phyloP scores from a whole-genome alignment of 106 monocot genomes.

The Hemerocallis citrina region DNA sequence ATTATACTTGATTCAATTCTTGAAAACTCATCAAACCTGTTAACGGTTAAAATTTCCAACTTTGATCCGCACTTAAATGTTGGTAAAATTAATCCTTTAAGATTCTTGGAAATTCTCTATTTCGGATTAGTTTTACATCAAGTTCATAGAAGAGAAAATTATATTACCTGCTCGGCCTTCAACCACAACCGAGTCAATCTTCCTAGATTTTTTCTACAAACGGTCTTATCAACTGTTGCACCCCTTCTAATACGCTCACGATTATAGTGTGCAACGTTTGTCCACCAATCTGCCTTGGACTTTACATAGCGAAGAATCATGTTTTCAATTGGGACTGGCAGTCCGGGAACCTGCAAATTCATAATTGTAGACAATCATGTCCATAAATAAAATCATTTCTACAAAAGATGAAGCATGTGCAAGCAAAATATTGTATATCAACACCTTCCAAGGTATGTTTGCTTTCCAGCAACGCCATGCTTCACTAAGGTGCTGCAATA shows the following conservation, averaged over 20 bases:
- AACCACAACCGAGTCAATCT: slow-evolving; percentile 94
- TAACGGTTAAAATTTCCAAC: too few species aligned
- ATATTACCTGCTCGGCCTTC: slow-evolving; percentile 87
- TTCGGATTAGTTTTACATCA: too few species aligned
- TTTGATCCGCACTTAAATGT: too few species aligned
- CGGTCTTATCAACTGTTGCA: slow-evolving; percentile 95
- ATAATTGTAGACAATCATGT: not conserved
- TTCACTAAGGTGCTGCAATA: slow-evolving; percentile 99
- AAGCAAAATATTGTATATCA: not conserved
- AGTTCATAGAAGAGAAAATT: not conserved
- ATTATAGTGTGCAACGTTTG: slow-evolving; percentile 99
- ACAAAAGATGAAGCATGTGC: not conserved
- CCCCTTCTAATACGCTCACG: slow-evolving; percentile 96
- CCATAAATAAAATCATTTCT: too few species aligned
- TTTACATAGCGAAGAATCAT: slow-evolving; percentile 99
- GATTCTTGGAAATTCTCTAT: too few species aligned
- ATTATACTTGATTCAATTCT: too few species aligned
- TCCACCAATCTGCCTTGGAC: slow-evolving; percentile 99
- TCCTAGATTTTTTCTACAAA: slow-evolving; percentile 96
- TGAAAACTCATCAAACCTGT: too few species aligned
- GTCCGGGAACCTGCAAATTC: slow-evolving; percentile 69
- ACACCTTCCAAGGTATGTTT: slow-evolving; percentile 95
- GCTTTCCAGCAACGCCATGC: slow-evolving; percentile 99
- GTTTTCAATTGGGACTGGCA: slow-evolving; percentile 89
- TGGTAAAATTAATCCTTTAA: too few species aligned